A percentile compares a stretch with the other conserved stretches of the same genome.
These are phyloP conservation scores for Metschnikowia cubensis DNA, from an alignment of 805 yeast species.

Conservation along the genomic window DNA sequence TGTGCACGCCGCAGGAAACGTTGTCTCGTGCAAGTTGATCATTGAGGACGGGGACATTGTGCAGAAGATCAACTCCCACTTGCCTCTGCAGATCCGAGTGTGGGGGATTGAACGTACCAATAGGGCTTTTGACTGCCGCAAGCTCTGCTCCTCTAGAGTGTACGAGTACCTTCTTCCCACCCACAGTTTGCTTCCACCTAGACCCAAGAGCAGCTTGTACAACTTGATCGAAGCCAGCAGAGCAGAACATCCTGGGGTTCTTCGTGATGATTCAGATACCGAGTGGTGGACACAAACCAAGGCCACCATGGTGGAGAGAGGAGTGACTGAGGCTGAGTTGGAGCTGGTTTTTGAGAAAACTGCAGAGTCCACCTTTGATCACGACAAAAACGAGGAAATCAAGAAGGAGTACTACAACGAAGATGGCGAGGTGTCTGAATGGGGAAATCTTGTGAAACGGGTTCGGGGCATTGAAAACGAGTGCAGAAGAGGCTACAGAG, in stretches of 20 bases:
- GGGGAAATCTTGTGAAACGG: conserved; percentile 42
- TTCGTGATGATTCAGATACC: conserved; percentile 66
- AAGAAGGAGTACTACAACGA: conserved; percentile 30
- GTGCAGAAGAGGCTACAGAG: conserved; percentile 65
- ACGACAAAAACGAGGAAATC: conserved; percentile 24
- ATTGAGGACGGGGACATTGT: conserved; percentile 76
- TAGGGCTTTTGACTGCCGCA: conserved; percentile 89
- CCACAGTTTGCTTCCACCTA: conserved; percentile 86
- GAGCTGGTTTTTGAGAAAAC: conserved; percentile 25
- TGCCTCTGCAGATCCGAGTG: conserved; percentile 84
- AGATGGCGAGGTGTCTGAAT: conserved; percentile 34
- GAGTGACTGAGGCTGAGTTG: conserved; percentile 12
- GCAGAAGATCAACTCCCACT: conserved; percentile 62
- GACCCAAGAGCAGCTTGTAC: conserved; percentile 65
- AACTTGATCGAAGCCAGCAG: conserved; percentile 54
- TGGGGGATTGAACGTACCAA: conserved; percentile 93
- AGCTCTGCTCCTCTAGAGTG: conserved; percentile 91
- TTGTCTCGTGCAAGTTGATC: conserved; percentile 77
- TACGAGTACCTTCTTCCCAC: conserved; percentile 94
- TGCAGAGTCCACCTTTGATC: conserved; percentile 29
- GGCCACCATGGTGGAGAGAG: conserved; percentile 23
- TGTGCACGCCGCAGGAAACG: conserved; percentile 96
- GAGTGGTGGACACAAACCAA: conserved; percentile 49
- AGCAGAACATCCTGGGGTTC: conserved; percentile 51
- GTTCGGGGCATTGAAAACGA: conserved; percentile 62